phyloP scores from a whole-genome alignment of 2,329 filamentous ascomycete species.

The Emmonsia crescens region DNA sequence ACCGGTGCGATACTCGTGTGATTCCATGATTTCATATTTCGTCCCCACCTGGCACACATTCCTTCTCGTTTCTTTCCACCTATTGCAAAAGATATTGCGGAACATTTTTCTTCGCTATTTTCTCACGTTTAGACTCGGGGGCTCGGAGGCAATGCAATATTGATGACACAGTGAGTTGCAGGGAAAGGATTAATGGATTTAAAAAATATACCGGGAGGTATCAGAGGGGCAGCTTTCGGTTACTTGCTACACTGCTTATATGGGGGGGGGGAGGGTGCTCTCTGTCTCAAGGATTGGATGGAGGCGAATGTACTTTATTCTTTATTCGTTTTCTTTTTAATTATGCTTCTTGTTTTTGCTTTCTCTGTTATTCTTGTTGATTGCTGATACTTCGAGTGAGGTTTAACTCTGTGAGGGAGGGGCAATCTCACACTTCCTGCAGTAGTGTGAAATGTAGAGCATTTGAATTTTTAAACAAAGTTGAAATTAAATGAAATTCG shows the following conservation, averaged over 20 bases:
- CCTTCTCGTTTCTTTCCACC: not conserved
- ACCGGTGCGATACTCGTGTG: not conserved
- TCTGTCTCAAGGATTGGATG: not conserved
- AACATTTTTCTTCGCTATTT: not conserved
- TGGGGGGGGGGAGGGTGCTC: not conserved
- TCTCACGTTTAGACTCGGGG: not conserved
- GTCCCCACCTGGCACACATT: not conserved
- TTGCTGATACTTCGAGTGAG: not conserved
- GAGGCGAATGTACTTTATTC: not conserved
- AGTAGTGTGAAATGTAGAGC: not conserved
- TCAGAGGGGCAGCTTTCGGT: not conserved
- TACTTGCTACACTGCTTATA: not conserved
- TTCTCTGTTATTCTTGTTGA: not conserved
- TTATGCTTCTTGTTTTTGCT: not conserved
- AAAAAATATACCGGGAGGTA: not conserved
- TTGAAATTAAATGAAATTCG: not conserved
- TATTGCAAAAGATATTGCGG: not conserved
- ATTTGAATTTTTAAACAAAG: not conserved
- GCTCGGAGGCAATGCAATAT: not conserved
- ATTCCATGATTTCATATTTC: not conserved
- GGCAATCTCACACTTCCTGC: not conserved
- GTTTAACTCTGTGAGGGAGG: not conserved
- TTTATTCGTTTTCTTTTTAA: not conserved
- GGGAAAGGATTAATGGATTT: not conserved
- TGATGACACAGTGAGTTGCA: not conserved